These are phyloP conservation scores for Davidsoniella virescens DNA, from an alignment of 2,329 filamentous ascomycete species.

Conservation along the genomic window DNA sequence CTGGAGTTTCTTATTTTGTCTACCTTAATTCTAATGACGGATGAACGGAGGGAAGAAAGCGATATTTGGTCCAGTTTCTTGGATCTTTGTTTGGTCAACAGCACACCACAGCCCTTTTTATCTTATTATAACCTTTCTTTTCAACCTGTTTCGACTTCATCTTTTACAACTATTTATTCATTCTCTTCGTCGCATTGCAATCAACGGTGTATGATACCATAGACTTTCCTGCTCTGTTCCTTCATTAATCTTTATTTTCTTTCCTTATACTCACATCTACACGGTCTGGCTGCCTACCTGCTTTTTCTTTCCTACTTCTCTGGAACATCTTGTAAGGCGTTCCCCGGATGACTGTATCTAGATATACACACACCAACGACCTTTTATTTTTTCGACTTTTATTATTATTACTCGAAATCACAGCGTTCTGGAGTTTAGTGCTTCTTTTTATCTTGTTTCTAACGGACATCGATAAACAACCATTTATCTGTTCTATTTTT, in stretches of 20 bases:
- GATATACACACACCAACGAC: no score
- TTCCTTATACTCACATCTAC: no score
- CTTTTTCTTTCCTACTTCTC: no score
- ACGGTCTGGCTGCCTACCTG: no score
- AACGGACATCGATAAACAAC: not conserved
- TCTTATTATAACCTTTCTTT: not conserved
- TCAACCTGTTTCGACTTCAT: not conserved
- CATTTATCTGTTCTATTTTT: not conserved
- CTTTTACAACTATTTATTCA: not conserved
- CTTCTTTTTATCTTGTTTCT: not conserved
- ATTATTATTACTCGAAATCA: not conserved
- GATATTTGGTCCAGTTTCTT: not conserved
- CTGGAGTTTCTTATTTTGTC: not conserved
- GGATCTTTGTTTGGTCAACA: constrained; percentile 13
- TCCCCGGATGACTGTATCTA: no score
- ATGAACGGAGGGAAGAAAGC: constrained; percentile 6
- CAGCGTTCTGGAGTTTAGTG: no score
- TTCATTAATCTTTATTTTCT: no score
- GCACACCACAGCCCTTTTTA: constrained; percentile 8
- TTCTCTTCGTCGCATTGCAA: no score
- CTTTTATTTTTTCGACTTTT: constrained; percentile 1
- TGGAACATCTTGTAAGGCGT: no score
- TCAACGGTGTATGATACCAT: no score
- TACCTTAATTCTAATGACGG: constrained; percentile 11
- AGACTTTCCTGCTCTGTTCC: no score